These are phyloP conservation scores for Heritiera fomes DNA, from an alignment of 345 rosid species.

Conservation along the genomic window DNA sequence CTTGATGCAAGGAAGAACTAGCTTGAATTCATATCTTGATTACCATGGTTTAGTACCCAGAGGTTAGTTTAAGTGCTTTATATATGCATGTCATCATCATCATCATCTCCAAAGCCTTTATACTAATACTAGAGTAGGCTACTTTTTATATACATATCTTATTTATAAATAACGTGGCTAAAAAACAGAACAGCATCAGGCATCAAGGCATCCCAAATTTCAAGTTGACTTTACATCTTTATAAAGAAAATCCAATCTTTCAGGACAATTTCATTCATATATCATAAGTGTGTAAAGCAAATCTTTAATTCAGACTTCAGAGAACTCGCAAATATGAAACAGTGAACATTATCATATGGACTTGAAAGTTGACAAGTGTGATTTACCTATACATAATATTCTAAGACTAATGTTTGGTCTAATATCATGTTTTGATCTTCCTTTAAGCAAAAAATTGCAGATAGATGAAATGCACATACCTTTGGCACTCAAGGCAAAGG, in stretches of 20 bases:
- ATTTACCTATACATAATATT: conserved; percentile 6
- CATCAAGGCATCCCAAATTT: not conserved
- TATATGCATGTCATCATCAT: not conserved
- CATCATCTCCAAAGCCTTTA: too few relatives aligned
- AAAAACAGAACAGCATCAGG: not conserved
- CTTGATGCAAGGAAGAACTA: not conserved
- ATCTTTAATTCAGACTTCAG: not conserved
- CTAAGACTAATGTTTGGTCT: not conserved
- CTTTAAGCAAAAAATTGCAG: not conserved
- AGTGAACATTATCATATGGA: not conserved
- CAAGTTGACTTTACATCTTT: too few relatives aligned
- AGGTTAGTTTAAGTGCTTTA: not conserved
- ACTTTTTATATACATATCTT: too few relatives aligned
- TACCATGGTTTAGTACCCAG: not conserved
- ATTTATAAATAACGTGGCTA: not conserved
- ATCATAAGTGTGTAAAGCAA: not conserved
- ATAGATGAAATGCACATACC: conserved; percentile 39
- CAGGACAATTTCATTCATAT: not conserved
- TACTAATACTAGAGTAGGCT: too few relatives aligned
- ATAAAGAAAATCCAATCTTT: not conserved
- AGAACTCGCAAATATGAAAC: not conserved
- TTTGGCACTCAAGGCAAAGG: conserved; percentile 76
- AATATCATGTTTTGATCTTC: not conserved
- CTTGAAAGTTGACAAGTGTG: not conserved
- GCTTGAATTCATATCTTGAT: conserved; percentile 2